Percentiles rank a stretch among this genome's conserved stretches.
These are phyloP conservation scores for Hyphodiscus hymeniophilus DNA, from an alignment of 495 filamentous ascomycete species.

Conservation along the genomic window DNA sequence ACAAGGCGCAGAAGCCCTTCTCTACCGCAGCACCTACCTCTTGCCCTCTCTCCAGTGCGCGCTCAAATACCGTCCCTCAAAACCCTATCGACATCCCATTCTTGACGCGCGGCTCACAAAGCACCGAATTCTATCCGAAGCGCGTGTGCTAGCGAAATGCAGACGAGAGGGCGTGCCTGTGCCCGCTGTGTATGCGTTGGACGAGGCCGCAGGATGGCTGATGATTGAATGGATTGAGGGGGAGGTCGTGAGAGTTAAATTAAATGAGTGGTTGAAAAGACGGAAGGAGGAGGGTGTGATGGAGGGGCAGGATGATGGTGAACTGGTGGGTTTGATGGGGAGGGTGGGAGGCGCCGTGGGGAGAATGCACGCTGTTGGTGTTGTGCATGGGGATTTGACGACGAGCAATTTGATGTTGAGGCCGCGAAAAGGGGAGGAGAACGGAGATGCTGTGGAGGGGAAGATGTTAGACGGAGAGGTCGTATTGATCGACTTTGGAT, in stretches of 20 bases:
- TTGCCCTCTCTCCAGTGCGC: slow-evolving; percentile 58
- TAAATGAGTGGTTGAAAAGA: slow-evolving; percentile 54
- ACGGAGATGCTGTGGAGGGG: slow-evolving; percentile 5
- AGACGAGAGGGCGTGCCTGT: slow-evolving; percentile 68
- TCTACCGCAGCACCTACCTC: slow-evolving; percentile 84
- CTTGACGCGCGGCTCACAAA: slow-evolving; percentile 85
- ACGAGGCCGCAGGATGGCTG: slow-evolving; percentile 79
- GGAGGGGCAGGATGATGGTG: slow-evolving; percentile 25
- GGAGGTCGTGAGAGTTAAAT: slow-evolving; percentile 51
- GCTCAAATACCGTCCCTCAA: slow-evolving; percentile 88
- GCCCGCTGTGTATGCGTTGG: slow-evolving; percentile 66
- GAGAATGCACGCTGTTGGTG: slow-evolving; percentile 69
- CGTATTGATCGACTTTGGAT: slow-evolving; percentile 90
- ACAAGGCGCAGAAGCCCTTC: slow-evolving; percentile 91
- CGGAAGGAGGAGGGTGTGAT: slow-evolving; percentile 7
- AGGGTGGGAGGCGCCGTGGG: slow-evolving; percentile 69
- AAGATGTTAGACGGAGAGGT: slow-evolving; percentile 57
- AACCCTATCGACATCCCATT: slow-evolving; percentile 84
- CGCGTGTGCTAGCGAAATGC: slow-evolving; percentile 70
- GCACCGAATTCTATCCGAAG: slow-evolving; percentile 78
- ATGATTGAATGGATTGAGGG: slow-evolving; percentile 88
- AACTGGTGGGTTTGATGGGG: slow-evolving; percentile 51
- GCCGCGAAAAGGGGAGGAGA: slow-evolving; percentile 14
- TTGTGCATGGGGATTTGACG: slow-evolving; percentile 93
- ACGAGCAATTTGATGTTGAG: slow-evolving; percentile 95